Base-by-base conservation (phyloP, 805 yeast genomes). In the Myxozyma udenii region DNA sequence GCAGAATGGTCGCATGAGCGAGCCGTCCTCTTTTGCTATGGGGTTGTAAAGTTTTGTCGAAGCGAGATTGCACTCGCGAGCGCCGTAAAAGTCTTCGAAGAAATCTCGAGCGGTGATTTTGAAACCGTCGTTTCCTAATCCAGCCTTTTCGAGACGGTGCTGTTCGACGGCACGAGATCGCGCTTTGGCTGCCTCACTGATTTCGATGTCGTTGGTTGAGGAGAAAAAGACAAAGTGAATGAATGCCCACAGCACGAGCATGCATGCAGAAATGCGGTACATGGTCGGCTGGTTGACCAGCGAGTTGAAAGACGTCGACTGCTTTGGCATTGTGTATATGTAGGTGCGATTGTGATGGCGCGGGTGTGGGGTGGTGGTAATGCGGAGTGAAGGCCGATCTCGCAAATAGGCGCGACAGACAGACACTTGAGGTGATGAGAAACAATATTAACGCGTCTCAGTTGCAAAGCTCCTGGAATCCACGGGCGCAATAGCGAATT, bases 71-170 rank as follows among this genome's bases (percentile, higher is more conserved):
- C 60, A 55, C 41, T 55, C 60, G 44, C 54, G 28, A 7, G 60
- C 58, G 37, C 60, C 60, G 40, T 55, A 55, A 28, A 49, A 55
- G 42, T 55, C 60, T 25, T 7, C 50, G 30, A 55, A 55, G 44
- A 37, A 33, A 30, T 55, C 50, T 14, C 26, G 30, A 5, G 51
- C 41, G n/a, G 33, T 22, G 38, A 39, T 21, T 38, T 53, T 55
- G 47, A 43, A 55, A 19, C 60, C 60, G 41, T 55, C 60, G 7
- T 12, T 22, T 24, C 58, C 58, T n/a, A 44, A 14, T 5, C 26
- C 30, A 2, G 58, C 58, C 22, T 40, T 39, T 30, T 54, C 58
- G 26, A 54, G 41, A 35, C 48, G 46, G 44, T 26, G 53, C 26
- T 41, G 52, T 12, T 46, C 41, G n/a, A 48, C 52, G 16, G 37